These are phyloP conservation scores for Sporothrix globosa DNA, from an alignment of 2,329 filamentous ascomycete species.

Conservation along the genomic window DNA sequence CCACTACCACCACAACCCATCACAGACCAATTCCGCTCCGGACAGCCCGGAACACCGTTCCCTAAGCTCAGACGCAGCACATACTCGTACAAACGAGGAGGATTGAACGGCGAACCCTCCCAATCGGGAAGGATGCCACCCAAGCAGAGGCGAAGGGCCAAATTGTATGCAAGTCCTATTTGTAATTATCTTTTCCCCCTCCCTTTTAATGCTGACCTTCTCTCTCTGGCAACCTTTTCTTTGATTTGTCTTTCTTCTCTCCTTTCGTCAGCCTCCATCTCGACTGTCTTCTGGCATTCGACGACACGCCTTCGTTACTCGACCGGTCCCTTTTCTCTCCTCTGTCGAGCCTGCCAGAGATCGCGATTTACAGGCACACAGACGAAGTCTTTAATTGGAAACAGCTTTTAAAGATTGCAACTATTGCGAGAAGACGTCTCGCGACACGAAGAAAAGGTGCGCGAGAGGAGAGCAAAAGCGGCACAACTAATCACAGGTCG, in stretches of 20 bases:
- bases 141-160: not conserved
- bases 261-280: not conserved
- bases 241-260: not conserved
- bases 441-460: not conserved
- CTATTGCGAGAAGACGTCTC: not conserved
- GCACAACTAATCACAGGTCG: not conserved
- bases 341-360: not conserved
- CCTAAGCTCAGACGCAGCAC: not conserved
- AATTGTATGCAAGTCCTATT: not conserved
- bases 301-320: not conserved
- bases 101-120: not conserved
- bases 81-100: not conserved
- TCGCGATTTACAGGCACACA: not conserved
- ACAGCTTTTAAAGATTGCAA: not conserved
- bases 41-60: not conserved
- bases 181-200: not conserved
- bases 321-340: not conserved
- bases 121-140: not conserved
- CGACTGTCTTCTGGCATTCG: not conserved
- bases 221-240: not conserved
- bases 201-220: not conserved
- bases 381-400: not conserved
- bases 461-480: too few relatives aligned
- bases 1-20: not conserved
- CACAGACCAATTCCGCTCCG: not conserved